Percentiles rank a stretch among this genome's conserved stretches.
Conservation (phyloP, 805 yeast genomes). For the Candida ponderosae region DNA sequence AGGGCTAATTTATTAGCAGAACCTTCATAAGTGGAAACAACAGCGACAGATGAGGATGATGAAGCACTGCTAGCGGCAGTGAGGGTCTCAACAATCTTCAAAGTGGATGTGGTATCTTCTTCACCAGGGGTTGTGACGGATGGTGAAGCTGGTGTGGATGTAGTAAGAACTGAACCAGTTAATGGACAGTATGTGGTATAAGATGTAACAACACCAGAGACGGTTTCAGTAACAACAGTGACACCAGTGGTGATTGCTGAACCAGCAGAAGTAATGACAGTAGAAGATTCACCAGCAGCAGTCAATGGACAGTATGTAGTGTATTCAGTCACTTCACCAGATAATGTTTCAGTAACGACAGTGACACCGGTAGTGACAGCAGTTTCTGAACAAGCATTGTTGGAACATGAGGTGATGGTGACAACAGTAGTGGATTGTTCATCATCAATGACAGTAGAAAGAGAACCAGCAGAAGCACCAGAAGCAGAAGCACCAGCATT, state of each 20-base stretch:
- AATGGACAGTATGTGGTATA: conserved; percentile 22
- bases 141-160: conserved; percentile 1
- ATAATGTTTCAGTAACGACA: conserved; percentile 13
- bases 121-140: not conserved
- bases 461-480: not conserved
- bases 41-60: too few species aligned
- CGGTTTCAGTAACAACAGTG: not conserved
- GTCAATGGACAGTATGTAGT: conserved; percentile 20
- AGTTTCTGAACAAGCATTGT: conserved; percentile 4
- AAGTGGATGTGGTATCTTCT: too few species aligned
- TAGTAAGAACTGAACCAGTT: not conserved
- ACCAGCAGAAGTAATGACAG: too few species aligned
- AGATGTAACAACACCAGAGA: conserved; percentile 23
- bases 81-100: too few species aligned
- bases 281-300: not conserved
- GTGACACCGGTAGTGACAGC: conserved; percentile 5
- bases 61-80: too few species aligned
- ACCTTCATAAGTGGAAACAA: too few species aligned
- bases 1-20: too few species aligned
- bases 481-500: not conserved
- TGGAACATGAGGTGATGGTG: conserved; percentile 2
- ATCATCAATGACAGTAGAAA: not conserved
- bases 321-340: conserved; percentile 2
- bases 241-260: too few species aligned
- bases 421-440: conserved; percentile 1